phyloP scores from a whole-genome alignment of 345 rosid genomes.

The Aquilaria yunnanensis region DNA sequence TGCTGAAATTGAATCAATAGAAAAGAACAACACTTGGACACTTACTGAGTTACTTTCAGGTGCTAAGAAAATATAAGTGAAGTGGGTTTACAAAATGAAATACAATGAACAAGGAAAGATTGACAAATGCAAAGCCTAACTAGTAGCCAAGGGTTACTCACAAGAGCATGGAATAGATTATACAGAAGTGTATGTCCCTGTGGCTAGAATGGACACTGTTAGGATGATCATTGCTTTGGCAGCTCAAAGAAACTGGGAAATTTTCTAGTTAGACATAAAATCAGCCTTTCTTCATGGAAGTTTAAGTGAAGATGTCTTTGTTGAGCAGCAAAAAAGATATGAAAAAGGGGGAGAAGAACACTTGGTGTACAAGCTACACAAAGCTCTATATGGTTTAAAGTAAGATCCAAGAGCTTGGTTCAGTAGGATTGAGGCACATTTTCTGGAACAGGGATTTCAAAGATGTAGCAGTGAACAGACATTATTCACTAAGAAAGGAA shows the following conservation, averaged over 20 bases:
- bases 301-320: neutral
- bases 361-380: neutral
- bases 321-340: neutral
- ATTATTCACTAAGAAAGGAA: neutral
- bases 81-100: no score
- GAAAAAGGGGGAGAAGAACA: neutral
- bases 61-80: no score
- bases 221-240: neutral
- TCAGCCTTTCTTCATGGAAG: neutral
- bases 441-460: neutral
- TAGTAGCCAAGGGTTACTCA: no score
- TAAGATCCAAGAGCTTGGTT: conserved; percentile 9
- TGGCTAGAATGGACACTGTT: neutral
- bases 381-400: neutral
- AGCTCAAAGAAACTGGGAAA: neutral
- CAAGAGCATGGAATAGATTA: neutral
- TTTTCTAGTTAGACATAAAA: conserved; percentile 5
- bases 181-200: no score
- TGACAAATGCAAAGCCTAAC: no score
- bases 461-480: neutral
- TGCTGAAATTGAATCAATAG: no score
- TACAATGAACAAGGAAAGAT: no score
- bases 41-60: no score
- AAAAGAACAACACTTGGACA: no score
- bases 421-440: neutral